Conservation (phyloP, 2,329 filamentous ascomycete genomes). For the Karstenula rhodostoma region DNA sequence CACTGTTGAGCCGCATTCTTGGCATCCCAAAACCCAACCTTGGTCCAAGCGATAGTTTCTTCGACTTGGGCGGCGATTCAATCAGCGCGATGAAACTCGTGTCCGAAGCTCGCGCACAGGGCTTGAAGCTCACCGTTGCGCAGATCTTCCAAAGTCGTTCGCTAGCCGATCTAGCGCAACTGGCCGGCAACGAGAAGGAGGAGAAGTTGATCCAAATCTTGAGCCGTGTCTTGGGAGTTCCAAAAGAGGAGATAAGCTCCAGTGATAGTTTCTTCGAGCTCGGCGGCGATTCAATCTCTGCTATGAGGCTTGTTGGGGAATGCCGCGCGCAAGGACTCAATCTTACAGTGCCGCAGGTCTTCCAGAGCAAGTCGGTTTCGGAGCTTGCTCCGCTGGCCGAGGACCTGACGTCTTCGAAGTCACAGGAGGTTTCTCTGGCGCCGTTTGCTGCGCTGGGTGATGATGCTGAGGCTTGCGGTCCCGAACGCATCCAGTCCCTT, state of each 20-base stretch:
- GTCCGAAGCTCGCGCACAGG: conserved; percentile 46
- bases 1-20: conserved; percentile 38
- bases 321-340: conserved; percentile 47
- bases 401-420: conserved; percentile 38
- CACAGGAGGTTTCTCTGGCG: conserved; percentile 39
- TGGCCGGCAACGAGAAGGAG: conserved; percentile 48
- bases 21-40: conserved; percentile 45
- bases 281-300: conserved; percentile 57
- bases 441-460: conserved; percentile 62
- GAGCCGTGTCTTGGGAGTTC: conserved; percentile 40
- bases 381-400: conserved; percentile 37
- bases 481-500: conserved; percentile 59
- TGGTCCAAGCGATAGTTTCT: conserved; percentile 52
- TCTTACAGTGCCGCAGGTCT: conserved; percentile 56
- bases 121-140: conserved; percentile 51
- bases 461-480: conserved; percentile 56
- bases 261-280: conserved; percentile 56
- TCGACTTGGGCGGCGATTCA: conserved; percentile 57
- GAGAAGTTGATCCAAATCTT: conserved; percentile 39
- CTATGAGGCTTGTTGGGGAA: conserved; percentile 55
- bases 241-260: conserved; percentile 44
- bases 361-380: conserved; percentile 52
- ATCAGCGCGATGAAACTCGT: conserved; percentile 57
- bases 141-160: conserved; percentile 55
- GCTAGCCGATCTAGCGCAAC: conserved; percentile 62